Evolutionary conservation across 495 filamentous ascomycete genomes (phyloP), one percentile per base, ranked within the genome.

Genomic region (Xylona heveae): DNA sequence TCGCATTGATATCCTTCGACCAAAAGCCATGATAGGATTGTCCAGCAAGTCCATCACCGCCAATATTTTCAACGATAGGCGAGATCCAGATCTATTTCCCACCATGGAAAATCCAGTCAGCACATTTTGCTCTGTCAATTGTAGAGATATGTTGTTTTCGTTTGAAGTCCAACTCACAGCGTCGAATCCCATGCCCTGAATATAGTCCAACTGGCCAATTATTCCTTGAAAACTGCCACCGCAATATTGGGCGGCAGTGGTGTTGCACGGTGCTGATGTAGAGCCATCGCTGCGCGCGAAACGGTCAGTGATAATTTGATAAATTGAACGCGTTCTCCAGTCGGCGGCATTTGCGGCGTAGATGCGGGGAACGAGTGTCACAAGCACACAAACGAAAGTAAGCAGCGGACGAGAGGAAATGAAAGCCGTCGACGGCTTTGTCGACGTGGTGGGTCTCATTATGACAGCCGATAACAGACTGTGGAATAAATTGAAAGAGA

Each of bases 31-130:
- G 76, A 40, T 76, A 84, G 3, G 68, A 59, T 6, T 48, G 42
- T 14, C 8, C 19, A 29, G 22, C 16, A 14, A 25, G 24, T 3
- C 15, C 14, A 6, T 15, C 22, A 18, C 24, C 27, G 14, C 12
- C 13, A 13, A 24, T 20, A 24, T 81, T 66, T 24, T 56, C 51
- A n/a, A 74, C 75, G 9, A 85, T 56, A 0, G 78, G 80, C 0
- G 74, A 76, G 34, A 84, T 88, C 79, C 78, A 85, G 28, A 84
- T 62, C 16, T 15, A 20, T 6, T n/a, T n/a, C n/a, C n/a, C n/a
- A n/a, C n/a, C n/a, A n/a, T n/a, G n/a, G n/a, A n/a, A n/a, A n/a
- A n/a, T n/a, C n/a, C n/a, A n/a, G n/a, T n/a, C n/a, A n/a, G n/a
- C n/a, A n/a, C n/a, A n/a, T n/a, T n/a, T n/a, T n/a, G n/a, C n/a